Conservation (phyloP, 805 yeast species). For the Pichia nakasei region DNA sequence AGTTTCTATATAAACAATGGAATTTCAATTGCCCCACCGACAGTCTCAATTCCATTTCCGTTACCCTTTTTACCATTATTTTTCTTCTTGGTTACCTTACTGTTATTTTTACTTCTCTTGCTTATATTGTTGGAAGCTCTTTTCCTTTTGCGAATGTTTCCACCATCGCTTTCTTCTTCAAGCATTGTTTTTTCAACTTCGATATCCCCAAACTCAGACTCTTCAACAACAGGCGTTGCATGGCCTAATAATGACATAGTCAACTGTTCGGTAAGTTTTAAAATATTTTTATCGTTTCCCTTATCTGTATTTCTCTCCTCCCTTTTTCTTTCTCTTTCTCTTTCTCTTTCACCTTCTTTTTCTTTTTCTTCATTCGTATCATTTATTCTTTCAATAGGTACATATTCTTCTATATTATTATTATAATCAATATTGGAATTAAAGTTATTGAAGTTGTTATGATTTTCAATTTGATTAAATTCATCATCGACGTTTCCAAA, state of each 20-base stretch:
- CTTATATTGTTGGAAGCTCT: constrained; percentile 4
- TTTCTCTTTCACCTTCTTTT: not conserved
- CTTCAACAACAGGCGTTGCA: not conserved
- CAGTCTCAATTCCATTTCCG: constrained; percentile 25
- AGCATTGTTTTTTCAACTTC: constrained; percentile 5
- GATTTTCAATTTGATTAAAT: constrained; percentile 6
- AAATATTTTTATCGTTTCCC: constrained; percentile 1
- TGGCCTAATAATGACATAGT: constrained; percentile 20
- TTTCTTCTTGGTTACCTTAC: constrained; percentile 6
- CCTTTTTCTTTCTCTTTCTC: not conserved
- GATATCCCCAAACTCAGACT: not conserved
- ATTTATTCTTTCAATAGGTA: not conserved
- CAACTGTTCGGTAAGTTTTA: constrained; percentile 20
- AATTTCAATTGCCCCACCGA: constrained; percentile 37
- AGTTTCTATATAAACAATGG: constrained; percentile 29
- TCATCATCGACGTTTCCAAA: constrained; percentile 15
- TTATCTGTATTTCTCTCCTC: not conserved
- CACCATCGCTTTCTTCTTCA: constrained; percentile 1
- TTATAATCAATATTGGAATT: not conserved
- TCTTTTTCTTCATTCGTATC: not conserved
- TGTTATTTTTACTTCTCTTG: constrained; percentile 4
- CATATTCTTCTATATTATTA: not conserved
- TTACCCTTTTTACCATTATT: constrained; percentile 9
- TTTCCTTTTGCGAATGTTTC: not conserved
- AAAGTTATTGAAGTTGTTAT: not conserved